Conservation (phyloP, 768 basidiomycete species). For the Boletus sensibilis region DNA sequence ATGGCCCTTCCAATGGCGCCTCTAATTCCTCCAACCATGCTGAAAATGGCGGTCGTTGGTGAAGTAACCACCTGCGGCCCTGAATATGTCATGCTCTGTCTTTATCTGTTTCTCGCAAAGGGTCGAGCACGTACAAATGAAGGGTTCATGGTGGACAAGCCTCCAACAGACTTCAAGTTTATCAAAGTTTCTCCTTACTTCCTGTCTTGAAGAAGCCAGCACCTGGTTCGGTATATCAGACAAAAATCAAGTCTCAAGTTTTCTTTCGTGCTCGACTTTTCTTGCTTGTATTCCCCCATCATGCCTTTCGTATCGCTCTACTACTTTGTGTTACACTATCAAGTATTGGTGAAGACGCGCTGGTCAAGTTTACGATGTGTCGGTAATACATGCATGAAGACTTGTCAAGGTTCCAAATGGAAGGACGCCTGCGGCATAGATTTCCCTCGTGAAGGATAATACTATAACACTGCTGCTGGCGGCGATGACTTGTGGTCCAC, state of each 20-base stretch:
- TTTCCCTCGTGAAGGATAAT: constrained; percentile 18
- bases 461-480: not conserved
- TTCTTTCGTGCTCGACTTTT: constrained; percentile 54
- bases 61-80: constrained; percentile 33
- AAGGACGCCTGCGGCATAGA: constrained; percentile 12
- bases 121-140: constrained; percentile 43
- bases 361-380: constrained; percentile 38
- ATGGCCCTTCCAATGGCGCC: constrained; percentile 44
- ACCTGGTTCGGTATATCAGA: constrained; percentile 56
- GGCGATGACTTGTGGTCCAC: constrained; percentile 8
- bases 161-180: constrained; percentile 42
- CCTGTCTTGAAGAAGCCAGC: constrained; percentile 44
- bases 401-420: constrained; percentile 22
- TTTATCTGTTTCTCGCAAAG: constrained; percentile 33
- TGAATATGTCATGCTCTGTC: constrained; percentile 28
- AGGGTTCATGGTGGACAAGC: constrained; percentile 45
- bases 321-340: constrained; percentile 46
- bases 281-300: constrained; percentile 41
- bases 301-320: constrained; percentile 46
- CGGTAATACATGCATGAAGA: constrained; percentile 39
- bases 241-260: constrained; percentile 67
- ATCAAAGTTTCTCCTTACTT: constrained; percentile 51
- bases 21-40: constrained; percentile 36
- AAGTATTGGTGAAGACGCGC: constrained; percentile 37
- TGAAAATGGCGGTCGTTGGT: constrained; percentile 59